Base-by-base conservation (phyloP, 1,139 yeast genomes). In the Geotrichum cucujoidarum region DNA sequence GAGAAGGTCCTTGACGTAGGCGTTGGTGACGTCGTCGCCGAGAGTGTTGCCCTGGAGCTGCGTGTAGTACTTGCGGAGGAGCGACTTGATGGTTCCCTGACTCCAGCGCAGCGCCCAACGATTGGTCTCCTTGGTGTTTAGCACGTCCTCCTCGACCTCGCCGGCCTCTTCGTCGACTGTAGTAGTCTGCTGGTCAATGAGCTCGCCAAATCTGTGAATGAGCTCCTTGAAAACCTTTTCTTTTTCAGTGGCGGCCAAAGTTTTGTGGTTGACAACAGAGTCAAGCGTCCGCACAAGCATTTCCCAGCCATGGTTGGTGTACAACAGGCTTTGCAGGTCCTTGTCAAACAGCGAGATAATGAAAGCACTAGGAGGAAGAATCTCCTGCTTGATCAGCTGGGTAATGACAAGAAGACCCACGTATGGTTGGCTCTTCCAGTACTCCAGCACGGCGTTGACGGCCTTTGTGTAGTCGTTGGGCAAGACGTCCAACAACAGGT, bases 341-440 rank as follows among this genome's bases (percentile, higher is more conserved):
- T 47, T 45, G 39, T 54, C 55, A 25, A 47, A 45, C 7, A 42
- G 16, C 4, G 47, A 43, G 11, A 22, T 38, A 22, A 50, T 32
- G 30, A 47, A 50, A 11, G 49, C 47, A 22, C 38, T 43, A 2
- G 53, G 47, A 4, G 57, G 44, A 5, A 62, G 39, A 31, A 62
- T 45, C 17, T 50, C 55, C 13, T 72, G 73, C 49, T 75, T 79
- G 53, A 76, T 76, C 60, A 83, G 74, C 53, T 76, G 78, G 57
- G 80, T 88, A 57, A 84, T 70, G 16, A 87, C 80, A 56, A 87
- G 71, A 55, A 78, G 82, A 1, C 89, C 90, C 50, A 84, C 84
- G 65, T 88, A 86, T 0, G 95, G 92, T 59, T 85, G 88, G 53
- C 78, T 78, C 46, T 77, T 74, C 96, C 97, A 89, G 59, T 83